Conservation (phyloP, 2,329 filamentous ascomycete species). For the Fusarium annulatum region DNA sequence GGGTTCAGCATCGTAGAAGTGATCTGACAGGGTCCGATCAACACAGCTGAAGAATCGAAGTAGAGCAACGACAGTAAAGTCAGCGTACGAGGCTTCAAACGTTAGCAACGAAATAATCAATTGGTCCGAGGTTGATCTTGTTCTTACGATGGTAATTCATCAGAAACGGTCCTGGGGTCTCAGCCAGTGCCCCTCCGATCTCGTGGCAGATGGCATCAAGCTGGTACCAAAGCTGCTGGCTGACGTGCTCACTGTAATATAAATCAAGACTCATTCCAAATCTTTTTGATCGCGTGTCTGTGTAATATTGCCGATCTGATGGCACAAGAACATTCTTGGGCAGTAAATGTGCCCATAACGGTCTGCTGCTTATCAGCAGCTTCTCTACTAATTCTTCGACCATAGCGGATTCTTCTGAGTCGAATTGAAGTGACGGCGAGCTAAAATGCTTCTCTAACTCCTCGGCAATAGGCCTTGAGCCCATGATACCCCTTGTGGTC, state of each 20-base stretch:
- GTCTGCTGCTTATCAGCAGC: neutral
- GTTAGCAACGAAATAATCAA: neutral
- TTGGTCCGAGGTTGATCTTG: accelerated
- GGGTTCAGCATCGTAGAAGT: neutral
- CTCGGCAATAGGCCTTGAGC: neutral
- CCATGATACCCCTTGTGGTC: neutral
- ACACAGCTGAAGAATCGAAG: neutral
- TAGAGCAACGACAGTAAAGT: neutral
- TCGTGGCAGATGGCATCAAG: neutral
- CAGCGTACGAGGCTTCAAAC: neutral
- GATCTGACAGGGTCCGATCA: neutral
- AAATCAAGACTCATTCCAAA: neutral
- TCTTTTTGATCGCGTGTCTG: neutral
- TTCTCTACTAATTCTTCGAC: neutral
- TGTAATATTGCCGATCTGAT: neutral
- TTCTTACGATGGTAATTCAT: neutral
- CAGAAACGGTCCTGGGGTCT: neutral
- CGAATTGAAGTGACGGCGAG: neutral
- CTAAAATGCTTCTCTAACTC: neutral
- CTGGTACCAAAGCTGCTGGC: neutral
- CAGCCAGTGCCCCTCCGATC: neutral
- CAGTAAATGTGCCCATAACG: neutral
- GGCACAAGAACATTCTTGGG: neutral
- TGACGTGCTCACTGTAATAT: neutral
- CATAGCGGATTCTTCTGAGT: neutral